Conservation (phyloP, 768 basidiomycete species). For the Lactarius indigo region DNA sequence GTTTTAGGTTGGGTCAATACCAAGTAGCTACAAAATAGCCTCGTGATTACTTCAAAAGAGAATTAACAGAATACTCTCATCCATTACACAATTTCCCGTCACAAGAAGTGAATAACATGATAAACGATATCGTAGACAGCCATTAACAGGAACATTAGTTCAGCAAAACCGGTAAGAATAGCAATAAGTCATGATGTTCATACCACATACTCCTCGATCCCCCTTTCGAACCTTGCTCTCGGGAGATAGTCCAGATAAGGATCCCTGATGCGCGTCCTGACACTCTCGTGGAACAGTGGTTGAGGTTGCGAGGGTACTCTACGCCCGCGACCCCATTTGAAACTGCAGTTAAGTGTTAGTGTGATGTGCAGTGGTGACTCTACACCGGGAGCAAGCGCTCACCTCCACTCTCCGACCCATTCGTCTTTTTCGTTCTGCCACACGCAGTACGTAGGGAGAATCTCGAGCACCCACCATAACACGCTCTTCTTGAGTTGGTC, state of each 20-base stretch:
- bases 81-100: too few relatives aligned
- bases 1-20: too few relatives aligned
- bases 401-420: constrained; percentile 59
- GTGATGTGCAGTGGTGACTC: not conserved
- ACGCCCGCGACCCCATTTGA: constrained; percentile 59
- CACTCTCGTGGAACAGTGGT: constrained; percentile 62
- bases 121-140: too few relatives aligned
- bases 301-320: constrained; percentile 36
- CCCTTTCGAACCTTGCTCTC: constrained; percentile 46
- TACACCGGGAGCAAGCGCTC: constrained; percentile 28
- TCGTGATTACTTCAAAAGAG: too few relatives aligned
- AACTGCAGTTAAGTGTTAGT: constrained; percentile 32
- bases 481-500: constrained; percentile 45
- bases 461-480: constrained; percentile 69
- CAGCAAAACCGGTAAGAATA: not conserved
- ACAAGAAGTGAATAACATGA: too few relatives aligned
- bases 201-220: constrained; percentile 48
- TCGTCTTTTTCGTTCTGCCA: constrained; percentile 54
- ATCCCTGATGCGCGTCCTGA: constrained; percentile 54
- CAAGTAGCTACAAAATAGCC: too few relatives aligned
- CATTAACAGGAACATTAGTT: too few relatives aligned
- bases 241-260: constrained; percentile 51
- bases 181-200: constrained; percentile 16
- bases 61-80: too few relatives aligned
- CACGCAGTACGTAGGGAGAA: constrained; percentile 50